phyloP scores from a whole-genome alignment of 139 green algal genomes.

The Pedinophyceae sp. region DNA sequence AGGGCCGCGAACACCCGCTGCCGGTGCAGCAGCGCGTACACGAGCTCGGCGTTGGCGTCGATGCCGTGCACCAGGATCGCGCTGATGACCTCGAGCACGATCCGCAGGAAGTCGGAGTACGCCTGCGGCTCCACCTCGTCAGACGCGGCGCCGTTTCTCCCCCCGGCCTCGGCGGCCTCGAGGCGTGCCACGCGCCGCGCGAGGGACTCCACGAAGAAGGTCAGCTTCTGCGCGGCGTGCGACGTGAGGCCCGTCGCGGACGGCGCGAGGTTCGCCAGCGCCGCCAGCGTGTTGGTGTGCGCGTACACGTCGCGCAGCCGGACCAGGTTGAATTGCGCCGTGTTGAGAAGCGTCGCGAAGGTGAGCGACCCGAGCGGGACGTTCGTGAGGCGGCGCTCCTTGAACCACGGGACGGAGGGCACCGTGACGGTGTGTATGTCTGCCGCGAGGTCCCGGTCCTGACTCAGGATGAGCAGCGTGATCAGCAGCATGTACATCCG shows the following conservation, averaged over 20 bases:
- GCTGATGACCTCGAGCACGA: constrained; percentile 77
- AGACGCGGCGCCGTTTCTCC: too few relatives aligned
- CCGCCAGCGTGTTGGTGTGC: constrained; percentile 77
- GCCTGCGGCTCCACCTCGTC: constrained; percentile 59
- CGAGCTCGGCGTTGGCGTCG: constrained; percentile 31
- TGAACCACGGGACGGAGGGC: constrained; percentile 50
- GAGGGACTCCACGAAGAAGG: constrained; percentile 32
- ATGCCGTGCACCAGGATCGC: constrained; percentile 33
- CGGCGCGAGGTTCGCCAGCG: constrained; percentile 67
- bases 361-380: constrained; percentile 56
- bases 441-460: constrained; percentile 52
- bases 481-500: constrained; percentile 68
- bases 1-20: constrained; percentile 43
- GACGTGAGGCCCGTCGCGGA: constrained; percentile 27
- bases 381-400: constrained; percentile 36
- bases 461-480: constrained; percentile 68
- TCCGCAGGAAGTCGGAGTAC: constrained; percentile 65
- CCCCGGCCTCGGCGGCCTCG: too few relatives aligned
- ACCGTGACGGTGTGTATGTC: constrained; percentile 47
- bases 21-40: constrained; percentile 80
- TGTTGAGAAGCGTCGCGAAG: constrained; percentile 55
- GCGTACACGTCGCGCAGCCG: constrained; percentile 59
- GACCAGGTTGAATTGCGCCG: constrained; percentile 43
- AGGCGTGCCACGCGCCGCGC: not conserved
- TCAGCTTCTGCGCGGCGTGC: constrained; percentile 56